Evolutionary conservation across 345 rosid species (phyloP).

Genomic region (Eucalyptus erythrocorys): DNA sequence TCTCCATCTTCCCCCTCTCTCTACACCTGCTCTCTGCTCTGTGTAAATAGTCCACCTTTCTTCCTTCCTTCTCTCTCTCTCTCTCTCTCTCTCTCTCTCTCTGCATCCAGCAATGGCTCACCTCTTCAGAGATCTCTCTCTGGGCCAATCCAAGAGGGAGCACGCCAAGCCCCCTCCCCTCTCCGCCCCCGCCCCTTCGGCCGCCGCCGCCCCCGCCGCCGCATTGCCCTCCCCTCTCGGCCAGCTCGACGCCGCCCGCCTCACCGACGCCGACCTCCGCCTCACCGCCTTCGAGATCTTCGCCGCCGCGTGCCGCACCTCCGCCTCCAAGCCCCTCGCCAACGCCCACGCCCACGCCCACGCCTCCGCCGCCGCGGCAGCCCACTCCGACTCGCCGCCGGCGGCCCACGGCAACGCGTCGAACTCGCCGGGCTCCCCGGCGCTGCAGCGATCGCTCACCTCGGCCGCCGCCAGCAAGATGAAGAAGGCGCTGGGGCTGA

Average conservation of each 20-base stretch:
- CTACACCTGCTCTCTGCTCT: not conserved
- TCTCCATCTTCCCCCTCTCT: not conserved
- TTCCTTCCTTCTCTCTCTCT: not conserved
- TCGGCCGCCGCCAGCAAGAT: constrained; percentile 88
- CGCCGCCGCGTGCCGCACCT: constrained; percentile 73
- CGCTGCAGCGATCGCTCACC: constrained; percentile 78
- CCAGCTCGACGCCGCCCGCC: constrained; percentile 40
- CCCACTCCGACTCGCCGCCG: constrained; percentile 34
- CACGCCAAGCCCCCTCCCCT: constrained; percentile 14
- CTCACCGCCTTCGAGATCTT: constrained; percentile 90
- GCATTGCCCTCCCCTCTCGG: constrained; percentile 80
- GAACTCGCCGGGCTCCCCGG: constrained; percentile 21
- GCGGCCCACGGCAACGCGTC: constrained; percentile 15
- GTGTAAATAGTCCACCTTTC: not conserved
- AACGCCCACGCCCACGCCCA: constrained; percentile 2
- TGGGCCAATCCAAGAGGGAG: constrained; percentile 81
- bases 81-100: not conserved
- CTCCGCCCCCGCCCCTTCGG: constrained; percentile 8
- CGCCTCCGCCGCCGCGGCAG: constrained; percentile 1
- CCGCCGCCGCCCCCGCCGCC: constrained; percentile 11
- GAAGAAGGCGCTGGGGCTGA: constrained; percentile 91
- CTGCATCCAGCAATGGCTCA: constrained; percentile 53
- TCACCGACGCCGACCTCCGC: constrained; percentile 77
- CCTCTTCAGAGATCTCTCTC: constrained; percentile 87
- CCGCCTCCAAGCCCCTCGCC: constrained; percentile 64